phyloP scores from a whole-genome alignment of 768 basidiomycete genomes.

The Mrakia blollopis region DNA sequence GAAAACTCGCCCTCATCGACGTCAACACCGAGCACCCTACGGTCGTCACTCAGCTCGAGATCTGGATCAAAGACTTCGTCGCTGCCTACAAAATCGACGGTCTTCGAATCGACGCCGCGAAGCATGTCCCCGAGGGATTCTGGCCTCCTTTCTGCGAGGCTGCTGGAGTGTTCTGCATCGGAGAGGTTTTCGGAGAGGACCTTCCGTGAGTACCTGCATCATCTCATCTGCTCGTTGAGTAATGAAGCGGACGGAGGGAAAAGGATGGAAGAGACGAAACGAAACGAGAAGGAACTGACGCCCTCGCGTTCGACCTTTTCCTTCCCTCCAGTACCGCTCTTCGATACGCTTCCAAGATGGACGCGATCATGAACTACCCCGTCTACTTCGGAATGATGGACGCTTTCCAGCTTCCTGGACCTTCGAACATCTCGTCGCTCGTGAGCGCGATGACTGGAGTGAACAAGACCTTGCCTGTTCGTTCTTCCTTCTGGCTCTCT shows the following conservation, averaged over 20 bases:
- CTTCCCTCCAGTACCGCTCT: constrained; percentile 16
- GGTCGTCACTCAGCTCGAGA: constrained; percentile 59
- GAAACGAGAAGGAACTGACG: background rate
- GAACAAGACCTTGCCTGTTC: constrained; percentile 21
- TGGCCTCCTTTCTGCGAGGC: constrained; percentile 68
- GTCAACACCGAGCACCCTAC: constrained; percentile 65
- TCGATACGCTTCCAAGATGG: constrained; percentile 31
- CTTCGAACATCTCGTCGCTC: constrained; percentile 58
- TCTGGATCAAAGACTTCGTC: constrained; percentile 67
- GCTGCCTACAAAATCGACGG: constrained; percentile 71
- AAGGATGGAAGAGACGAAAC: too few relatives aligned
- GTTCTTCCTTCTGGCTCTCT: background rate
- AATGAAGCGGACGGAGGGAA: background rate
- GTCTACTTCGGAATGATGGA: constrained; percentile 59
- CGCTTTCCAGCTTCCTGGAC: constrained; percentile 69
- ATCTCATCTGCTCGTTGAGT: too few relatives aligned
- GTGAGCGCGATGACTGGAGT: constrained; percentile 40
- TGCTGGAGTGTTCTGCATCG: constrained; percentile 81
- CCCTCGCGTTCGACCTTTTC: background rate
- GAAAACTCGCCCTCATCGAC: constrained; percentile 67
- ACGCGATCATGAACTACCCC: constrained; percentile 45
- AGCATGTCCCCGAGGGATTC: constrained; percentile 66
- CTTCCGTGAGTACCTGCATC: constrained; percentile 5
- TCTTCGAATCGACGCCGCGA: constrained; percentile 57
- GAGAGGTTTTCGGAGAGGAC: constrained; percentile 56